A percentile compares a stretch with the other conserved stretches of the same genome.
phyloP scores from a whole-genome alignment of 2,329 filamentous ascomycete species.

The Westerdykella ornata region DNA sequence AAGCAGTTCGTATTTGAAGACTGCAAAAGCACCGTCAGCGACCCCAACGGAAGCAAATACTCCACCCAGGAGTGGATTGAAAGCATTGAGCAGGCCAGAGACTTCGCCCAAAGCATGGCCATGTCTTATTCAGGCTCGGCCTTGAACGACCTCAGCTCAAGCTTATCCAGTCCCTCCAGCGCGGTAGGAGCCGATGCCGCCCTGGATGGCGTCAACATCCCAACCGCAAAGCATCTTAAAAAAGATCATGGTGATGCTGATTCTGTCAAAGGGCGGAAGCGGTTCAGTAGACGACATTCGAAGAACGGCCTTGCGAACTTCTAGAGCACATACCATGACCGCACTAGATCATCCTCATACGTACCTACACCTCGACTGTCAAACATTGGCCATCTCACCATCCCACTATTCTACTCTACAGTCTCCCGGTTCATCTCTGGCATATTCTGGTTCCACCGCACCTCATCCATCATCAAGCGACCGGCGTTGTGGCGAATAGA shows the following conservation, averaged over 20 bases:
- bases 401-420: neutral
- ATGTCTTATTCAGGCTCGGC: conserved; percentile 55
- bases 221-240: conserved; percentile 45
- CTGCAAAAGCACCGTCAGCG: conserved; percentile 62
- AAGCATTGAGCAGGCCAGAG: conserved; percentile 75
- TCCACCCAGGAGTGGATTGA: conserved; percentile 90
- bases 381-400: neutral
- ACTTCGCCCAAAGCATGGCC: conserved; percentile 67
- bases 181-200: conserved; percentile 56
- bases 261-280: conserved; percentile 53
- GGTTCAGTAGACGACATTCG: conserved; percentile 87
- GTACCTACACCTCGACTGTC: conserved; percentile 1
- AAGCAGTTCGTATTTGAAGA: conserved; percentile 93
- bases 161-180: conserved; percentile 68
- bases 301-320: conserved; percentile 93
- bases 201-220: conserved; percentile 44
- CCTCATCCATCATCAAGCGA: conserved; percentile 21
- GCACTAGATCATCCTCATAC: conserved; percentile 1
- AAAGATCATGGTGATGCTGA: conserved; percentile 47
- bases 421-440: conserved; percentile 1
- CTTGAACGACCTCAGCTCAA: conserved; percentile 43
- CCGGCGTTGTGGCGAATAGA: conserved; percentile 16
- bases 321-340: conserved; percentile 36
- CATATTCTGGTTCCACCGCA: conserved; percentile 9
- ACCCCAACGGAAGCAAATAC: conserved; percentile 57